Conservation (phyloP, 2,329 filamentous ascomycete genomes). For the Penicillium concentricum region DNA sequence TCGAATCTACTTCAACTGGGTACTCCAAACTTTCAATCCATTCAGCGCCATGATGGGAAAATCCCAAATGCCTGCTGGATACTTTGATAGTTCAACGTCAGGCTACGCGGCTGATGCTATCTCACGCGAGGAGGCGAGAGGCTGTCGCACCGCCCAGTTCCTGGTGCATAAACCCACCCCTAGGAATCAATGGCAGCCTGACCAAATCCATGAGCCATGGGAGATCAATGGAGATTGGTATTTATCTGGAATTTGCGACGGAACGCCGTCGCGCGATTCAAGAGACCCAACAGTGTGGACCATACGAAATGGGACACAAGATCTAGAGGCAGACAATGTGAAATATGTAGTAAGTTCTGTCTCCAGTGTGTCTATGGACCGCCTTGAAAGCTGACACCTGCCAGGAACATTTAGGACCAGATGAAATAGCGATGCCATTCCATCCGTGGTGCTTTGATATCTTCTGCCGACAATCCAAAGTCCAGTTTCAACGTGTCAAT, state of each 20-base stretch:
- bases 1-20: slow-evolving; percentile 1
- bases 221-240: slow-evolving; percentile 12
- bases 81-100: not conserved
- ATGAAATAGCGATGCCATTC: slow-evolving; percentile 16
- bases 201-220: slow-evolving; percentile 8
- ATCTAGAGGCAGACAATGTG: slow-evolving; percentile 5
- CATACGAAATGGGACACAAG: not conserved
- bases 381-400: not conserved
- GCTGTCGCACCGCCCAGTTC: slow-evolving; percentile 16
- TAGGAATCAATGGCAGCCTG: not conserved
- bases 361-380: not conserved
- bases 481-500: slow-evolving; percentile 11
- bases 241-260: slow-evolving; percentile 15
- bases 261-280: slow-evolving; percentile 10
- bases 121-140: slow-evolving; percentile 14
- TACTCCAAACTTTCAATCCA: not conserved
- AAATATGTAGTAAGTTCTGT: slow-evolving; percentile 3
- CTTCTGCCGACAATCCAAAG: slow-evolving; percentile 16
- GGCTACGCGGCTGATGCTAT: slow-evolving; percentile 11
- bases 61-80: not conserved
- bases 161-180: slow-evolving; percentile 7
- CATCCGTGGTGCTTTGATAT: slow-evolving; percentile 25
- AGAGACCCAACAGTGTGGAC: not conserved
- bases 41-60: not conserved
- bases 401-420: not conserved